Conservation (phyloP, 257 asterid species). For the Nyctanthes arbortristis region DNA sequence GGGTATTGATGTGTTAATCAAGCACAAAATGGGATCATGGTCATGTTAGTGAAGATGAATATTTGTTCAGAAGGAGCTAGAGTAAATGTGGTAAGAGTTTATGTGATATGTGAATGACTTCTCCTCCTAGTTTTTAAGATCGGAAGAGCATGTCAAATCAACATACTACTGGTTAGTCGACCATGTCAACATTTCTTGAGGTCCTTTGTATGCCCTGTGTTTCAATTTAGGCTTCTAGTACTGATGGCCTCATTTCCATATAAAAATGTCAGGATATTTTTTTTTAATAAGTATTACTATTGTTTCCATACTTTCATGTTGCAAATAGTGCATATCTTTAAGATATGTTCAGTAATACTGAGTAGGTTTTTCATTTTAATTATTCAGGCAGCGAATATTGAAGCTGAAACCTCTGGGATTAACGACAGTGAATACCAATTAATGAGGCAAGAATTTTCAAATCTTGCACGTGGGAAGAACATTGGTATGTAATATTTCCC, state of each 20-base stretch:
- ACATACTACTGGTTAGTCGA: not conserved
- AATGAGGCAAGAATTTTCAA: constrained; percentile 62
- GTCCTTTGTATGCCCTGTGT: not conserved
- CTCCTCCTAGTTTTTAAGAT: not conserved
- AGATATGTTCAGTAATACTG: not conserved
- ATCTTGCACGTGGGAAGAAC: constrained; percentile 60
- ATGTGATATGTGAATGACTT: not conserved
- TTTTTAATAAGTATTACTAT: not conserved
- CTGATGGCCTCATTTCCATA: constrained; percentile 1
- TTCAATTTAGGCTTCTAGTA: not conserved
- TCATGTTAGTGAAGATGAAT: not conserved
- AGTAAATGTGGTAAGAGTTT: not conserved
- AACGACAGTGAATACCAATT: constrained; percentile 71
- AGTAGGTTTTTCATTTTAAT: constrained; percentile 20
- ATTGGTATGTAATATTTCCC: constrained; percentile 48
- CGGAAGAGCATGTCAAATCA: constrained; percentile 15
- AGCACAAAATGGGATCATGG: not conserved
- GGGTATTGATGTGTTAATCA: no score
- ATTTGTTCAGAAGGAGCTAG: not conserved
- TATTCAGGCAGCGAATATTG: constrained; percentile 73
- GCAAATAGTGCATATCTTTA: constrained; percentile 3
- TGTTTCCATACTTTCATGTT: not conserved
- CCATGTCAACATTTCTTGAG: not conserved
- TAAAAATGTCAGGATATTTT: not conserved
- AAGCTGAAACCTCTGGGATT: constrained; percentile 71